These are phyloP conservation scores for Neonectria faginata DNA, from an alignment of 2,329 filamentous ascomycete genomes.

Conservation along the genomic window DNA sequence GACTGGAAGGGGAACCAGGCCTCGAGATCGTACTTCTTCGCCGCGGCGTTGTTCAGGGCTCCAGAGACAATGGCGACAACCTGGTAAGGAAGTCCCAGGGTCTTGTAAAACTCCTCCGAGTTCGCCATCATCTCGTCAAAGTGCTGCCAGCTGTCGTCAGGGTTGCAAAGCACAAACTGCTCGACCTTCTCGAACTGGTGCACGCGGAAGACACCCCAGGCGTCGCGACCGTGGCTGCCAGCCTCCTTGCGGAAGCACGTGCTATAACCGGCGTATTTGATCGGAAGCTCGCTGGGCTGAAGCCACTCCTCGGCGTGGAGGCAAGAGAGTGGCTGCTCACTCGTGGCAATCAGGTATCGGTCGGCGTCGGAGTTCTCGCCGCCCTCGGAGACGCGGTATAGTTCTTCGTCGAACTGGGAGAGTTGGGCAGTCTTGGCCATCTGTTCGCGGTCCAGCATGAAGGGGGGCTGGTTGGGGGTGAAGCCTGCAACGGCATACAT, in stretches of 20 bases:
- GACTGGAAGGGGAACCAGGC: conserved; percentile 97
- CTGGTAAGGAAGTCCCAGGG: conserved; percentile 87
- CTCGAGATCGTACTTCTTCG: conserved; percentile 96
- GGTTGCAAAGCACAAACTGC: conserved; percentile 84
- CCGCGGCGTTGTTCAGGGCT: conserved; percentile 79
- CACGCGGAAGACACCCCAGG: conserved; percentile 97
- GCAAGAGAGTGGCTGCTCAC: conserved; percentile 93
- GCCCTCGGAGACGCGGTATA: conserved; percentile 95
- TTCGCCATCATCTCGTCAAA: conserved; percentile 93
- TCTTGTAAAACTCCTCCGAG: conserved; percentile 96
- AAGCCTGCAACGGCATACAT: conserved; percentile 66
- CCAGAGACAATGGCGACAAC: conserved; percentile 97
- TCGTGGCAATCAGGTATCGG: conserved; percentile 84
- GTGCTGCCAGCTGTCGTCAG: conserved; percentile 90
- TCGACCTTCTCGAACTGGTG: conserved; percentile 98
- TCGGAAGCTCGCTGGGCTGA: conserved; percentile 83
- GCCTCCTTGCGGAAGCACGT: conserved; percentile 98
- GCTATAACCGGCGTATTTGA: conserved; percentile 85
- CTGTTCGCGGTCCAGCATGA: conserved; percentile 93
- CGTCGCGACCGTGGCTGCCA: conserved; percentile 85
- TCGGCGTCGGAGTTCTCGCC: conserved; percentile 88
- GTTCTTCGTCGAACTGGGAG: conserved; percentile 95
- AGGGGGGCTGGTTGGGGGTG: conserved; percentile 85
- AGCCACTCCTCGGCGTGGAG: conserved; percentile 97
- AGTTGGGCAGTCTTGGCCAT: conserved; percentile 99